These are phyloP conservation scores for Cytidiella melzeri DNA, from an alignment of 768 basidiomycete species.

Conservation along the genomic window DNA sequence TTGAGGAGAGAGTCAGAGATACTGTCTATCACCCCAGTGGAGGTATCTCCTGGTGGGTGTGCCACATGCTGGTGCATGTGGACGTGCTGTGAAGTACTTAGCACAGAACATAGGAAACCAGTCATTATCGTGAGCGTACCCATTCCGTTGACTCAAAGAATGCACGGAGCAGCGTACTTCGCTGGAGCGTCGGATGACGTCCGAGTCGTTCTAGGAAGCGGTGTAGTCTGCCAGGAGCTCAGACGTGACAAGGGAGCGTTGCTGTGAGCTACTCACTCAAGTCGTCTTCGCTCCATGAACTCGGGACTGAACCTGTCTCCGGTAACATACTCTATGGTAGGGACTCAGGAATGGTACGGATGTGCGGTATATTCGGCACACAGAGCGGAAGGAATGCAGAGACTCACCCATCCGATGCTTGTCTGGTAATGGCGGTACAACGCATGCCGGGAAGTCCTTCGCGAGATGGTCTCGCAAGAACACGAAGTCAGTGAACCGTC, in stretches of 20 bases:
- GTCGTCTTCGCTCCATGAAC: conserved; percentile 89
- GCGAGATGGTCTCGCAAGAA: conserved; percentile 86
- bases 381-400: neutral
- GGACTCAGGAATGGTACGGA: too few relatives aligned
- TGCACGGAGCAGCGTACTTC: conserved; percentile 84
- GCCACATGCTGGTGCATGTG: conserved; percentile 96
- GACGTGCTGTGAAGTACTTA: conserved; percentile 59
- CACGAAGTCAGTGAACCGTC: conserved; percentile 96
- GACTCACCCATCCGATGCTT: conserved; percentile 90
- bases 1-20: conserved; percentile 95
- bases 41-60: conserved; percentile 84
- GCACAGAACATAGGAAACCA: conserved; percentile 9
- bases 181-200: conserved; percentile 91
- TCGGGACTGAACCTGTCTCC: conserved; percentile 97
- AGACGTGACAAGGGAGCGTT: conserved; percentile 5
- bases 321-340: conserved; percentile 80
- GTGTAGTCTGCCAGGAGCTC: conserved; percentile 65
- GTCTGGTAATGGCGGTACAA: conserved; percentile 94
- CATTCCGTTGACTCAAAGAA: conserved; percentile 99
- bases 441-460: conserved; percentile 93
- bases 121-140: conserved; percentile 43
- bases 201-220: conserved; percentile 87
- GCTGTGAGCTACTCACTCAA: conserved; percentile 54
- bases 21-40: conserved; percentile 83
- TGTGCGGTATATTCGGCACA: neutral